phyloP scores from a whole-genome alignment of 352 stramenopile genomes.

The Globisporangium iwayamae region DNA sequence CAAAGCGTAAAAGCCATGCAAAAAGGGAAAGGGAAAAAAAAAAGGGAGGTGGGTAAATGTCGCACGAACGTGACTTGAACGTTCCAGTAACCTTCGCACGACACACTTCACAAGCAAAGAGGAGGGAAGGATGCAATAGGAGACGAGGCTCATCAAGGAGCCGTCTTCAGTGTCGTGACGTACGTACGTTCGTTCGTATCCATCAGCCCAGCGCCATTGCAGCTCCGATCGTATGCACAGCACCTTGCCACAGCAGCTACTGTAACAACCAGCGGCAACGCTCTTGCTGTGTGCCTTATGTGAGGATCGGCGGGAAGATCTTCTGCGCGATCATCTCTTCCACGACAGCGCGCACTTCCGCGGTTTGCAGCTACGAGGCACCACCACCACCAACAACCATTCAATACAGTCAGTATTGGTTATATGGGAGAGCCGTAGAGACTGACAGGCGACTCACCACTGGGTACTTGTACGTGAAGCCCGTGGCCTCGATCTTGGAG shows the following conservation, averaged over 20 bases:
- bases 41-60: not conserved
- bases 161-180: not conserved
- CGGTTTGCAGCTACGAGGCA: conserved; percentile 40
- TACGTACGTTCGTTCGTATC: not conserved
- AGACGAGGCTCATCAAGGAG: not conserved
- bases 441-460: conserved; percentile 28
- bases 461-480: conserved; percentile 75
- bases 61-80: conserved; percentile 8
- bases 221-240: not conserved
- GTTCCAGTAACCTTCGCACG: not conserved
- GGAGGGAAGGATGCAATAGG: not conserved
- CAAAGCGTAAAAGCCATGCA: not conserved
- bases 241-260: not conserved
- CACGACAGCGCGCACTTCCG: conserved; percentile 55
- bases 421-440: not conserved
- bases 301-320: conserved; percentile 77
- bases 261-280: not conserved
- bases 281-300: conserved; percentile 13
- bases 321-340: conserved; percentile 76
- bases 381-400: not conserved
- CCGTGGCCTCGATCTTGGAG: conserved; percentile 72
- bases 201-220: not conserved
- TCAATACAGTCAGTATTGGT: not conserved
- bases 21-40: not conserved
- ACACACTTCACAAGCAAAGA: not conserved